Base-by-base conservation (phyloP, 352 stramenopile genomes). In the Phytophthora syringae region DNA sequence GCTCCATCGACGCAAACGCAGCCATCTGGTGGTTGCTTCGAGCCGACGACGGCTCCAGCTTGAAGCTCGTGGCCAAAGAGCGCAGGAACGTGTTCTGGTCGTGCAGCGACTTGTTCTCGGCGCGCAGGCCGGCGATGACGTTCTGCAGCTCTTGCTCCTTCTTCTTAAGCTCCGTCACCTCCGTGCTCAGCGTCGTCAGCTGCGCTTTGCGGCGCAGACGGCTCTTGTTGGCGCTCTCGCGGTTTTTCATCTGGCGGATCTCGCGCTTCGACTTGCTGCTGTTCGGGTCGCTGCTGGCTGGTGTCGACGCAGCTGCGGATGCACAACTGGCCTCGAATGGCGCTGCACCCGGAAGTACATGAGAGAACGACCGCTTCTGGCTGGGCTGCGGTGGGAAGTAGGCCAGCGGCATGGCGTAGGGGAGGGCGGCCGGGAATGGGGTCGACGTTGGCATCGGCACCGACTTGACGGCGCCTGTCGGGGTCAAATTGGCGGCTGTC, bases 211-310 rank as follows among this genome's bases (percentile, higher is more conserved):
- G 79, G 5, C 82, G 81, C 45, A 91, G 45, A 21, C 86, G 84
- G 39, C 82, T 92, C 62, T 88, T 88, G 78, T 94, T 94, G 56
- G 86, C 86, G 53, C 86, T 94, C 55, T 94, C 86, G 37, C 86
- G 78, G 76, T 94, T 94, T 62, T 94, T 94, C 86, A 94, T 94
- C 65, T 93, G 79, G 2, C 86, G 84, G 47, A 93, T 92, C 63
- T 92, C 86, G 18, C 84, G 79, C 76, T 93, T 94, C 5, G 84
- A 89, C 22, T 90, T 89, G 57, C 90, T 92, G 22, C 67, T 42
- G 30, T 72, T 67, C 34, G 70, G 51, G 42, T 68, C 61, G 53
- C 76, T 70, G 20, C 43, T 32, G 10, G 53, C 37, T 11, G 57
- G 12, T n/a, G n/a, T n/a, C n/a, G 30, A 16, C 25, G 60, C 32